Conservation (phyloP, 805 yeast genomes). For the Millerozyma miso region DNA sequence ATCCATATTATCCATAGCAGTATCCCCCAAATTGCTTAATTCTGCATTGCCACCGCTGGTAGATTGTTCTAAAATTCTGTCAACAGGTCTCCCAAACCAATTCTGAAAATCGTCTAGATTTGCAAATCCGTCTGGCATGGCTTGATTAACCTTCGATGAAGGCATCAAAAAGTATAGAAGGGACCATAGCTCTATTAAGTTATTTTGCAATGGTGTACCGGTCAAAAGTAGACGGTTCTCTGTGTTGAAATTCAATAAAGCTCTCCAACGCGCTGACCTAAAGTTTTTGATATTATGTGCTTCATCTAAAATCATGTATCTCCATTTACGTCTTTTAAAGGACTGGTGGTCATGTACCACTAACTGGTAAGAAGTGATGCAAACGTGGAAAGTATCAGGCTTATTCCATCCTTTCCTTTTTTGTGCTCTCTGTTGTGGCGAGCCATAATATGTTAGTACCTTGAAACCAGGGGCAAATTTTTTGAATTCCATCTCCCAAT, state of each 20-base stretch:
- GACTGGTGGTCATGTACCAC: constrained; percentile 97
- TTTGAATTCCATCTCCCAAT: constrained; percentile 99
- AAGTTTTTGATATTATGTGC: constrained; percentile 98
- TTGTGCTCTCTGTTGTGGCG: constrained; percentile 93
- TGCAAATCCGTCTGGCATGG: constrained; percentile 95
- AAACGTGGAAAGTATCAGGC: constrained; percentile 91
- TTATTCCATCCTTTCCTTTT: constrained; percentile 98
- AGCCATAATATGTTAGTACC: constrained; percentile 91
- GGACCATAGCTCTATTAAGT: constrained; percentile 95
- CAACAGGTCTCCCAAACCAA: constrained; percentile 99
- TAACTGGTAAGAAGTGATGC: constrained; percentile 93
- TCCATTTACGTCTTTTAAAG: constrained; percentile 90
- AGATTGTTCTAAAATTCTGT: constrained; percentile 74
- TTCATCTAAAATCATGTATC: constrained; percentile 94
- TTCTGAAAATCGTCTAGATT: constrained; percentile 92
- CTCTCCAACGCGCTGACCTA: constrained; percentile 96
- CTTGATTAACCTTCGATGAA: constrained; percentile 61
- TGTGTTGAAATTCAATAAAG: constrained; percentile 87
- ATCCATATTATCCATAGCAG: constrained; percentile 43
- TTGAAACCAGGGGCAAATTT: constrained; percentile 98
- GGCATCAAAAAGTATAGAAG: constrained; percentile 95
- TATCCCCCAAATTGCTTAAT: constrained; percentile 35
- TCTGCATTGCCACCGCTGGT: constrained; percentile 45
- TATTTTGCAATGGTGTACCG: constrained; percentile 96
- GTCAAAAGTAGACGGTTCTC: constrained; percentile 83